Conservation (phyloP, 2,329 filamentous ascomycete species). For the Clonostachys rosea region DNA sequence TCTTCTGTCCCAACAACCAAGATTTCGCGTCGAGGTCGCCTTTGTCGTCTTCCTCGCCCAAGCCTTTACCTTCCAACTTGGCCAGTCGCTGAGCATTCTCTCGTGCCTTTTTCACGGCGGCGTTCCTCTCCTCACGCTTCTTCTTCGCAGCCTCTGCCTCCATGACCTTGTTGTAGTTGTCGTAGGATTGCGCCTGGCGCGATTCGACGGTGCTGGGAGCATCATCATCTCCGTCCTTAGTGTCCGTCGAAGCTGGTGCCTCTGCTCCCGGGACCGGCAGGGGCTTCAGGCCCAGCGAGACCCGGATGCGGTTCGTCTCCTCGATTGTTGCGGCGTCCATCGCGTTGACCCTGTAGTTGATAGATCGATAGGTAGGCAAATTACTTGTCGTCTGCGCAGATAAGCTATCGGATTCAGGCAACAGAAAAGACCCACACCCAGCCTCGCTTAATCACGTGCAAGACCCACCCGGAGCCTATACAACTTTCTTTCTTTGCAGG, state of each 20-base stretch:
- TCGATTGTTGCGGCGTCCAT: conserved; percentile 76
- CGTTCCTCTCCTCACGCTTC: conserved; percentile 74
- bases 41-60: conserved; percentile 70
- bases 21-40: conserved; percentile 71
- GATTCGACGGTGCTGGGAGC: conserved; percentile 79
- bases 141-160: conserved; percentile 74
- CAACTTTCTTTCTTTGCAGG: too few relatives aligned
- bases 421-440: not conserved
- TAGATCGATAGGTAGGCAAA: not conserved
- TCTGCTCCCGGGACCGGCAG: conserved; percentile 72
- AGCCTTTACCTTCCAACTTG: conserved; percentile 74
- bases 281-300: conserved; percentile 84
- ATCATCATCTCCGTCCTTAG: conserved; percentile 61
- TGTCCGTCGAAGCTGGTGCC: conserved; percentile 43
- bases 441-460: too few relatives aligned
- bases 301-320: conserved; percentile 89
- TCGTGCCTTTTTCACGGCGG: conserved; percentile 80
- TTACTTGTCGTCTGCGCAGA: not conserved
- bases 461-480: too few relatives aligned
- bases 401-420: not conserved
- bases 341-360: conserved; percentile 8
- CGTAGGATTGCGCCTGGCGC: conserved; percentile 66
- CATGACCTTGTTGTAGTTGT: conserved; percentile 63
- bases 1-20: conserved; percentile 88
- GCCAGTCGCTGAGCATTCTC: conserved; percentile 75